phyloP scores from a whole-genome alignment of 345 rosid genomes.

The Boechera divaricarpa region DNA sequence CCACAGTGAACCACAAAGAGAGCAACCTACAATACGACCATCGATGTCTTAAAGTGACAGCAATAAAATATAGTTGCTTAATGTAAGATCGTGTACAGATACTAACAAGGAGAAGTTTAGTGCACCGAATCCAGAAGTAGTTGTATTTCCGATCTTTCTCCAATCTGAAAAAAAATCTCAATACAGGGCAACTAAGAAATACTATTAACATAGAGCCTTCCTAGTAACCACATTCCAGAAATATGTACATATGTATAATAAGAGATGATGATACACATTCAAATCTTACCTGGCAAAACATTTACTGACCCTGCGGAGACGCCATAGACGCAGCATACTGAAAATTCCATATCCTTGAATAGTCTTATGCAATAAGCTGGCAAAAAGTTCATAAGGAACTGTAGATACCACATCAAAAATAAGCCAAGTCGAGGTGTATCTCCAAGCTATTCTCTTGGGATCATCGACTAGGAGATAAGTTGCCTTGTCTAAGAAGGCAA shows the following conservation, averaged over 20 bases:
- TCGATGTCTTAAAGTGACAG: slow-evolving; percentile 8
- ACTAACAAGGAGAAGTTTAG: slow-evolving; percentile 75
- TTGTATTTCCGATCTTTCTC: slow-evolving; percentile 75
- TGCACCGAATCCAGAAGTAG: slow-evolving; percentile 69
- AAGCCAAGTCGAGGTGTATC: slow-evolving; percentile 55
- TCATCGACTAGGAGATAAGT: slow-evolving; percentile 71
- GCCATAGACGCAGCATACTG: slow-evolving; percentile 92
- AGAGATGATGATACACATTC: not conserved
- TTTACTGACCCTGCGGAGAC: slow-evolving; percentile 76
- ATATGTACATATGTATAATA: not conserved
- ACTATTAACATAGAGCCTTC: not conserved
- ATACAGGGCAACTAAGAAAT: not conserved
- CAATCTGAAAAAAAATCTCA: slow-evolving; percentile 51
- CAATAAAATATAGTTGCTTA: not conserved
- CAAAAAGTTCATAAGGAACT: slow-evolving; percentile 62
- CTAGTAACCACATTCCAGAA: not conserved
- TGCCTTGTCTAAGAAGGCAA: slow-evolving; percentile 80
- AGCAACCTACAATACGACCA: slow-evolving; percentile 59
- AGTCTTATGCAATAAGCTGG: slow-evolving; percentile 50
- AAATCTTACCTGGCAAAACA: slow-evolving; percentile 59
- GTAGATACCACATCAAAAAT: slow-evolving; percentile 69
- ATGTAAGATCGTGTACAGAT: not conserved
- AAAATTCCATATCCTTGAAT: slow-evolving; percentile 66
- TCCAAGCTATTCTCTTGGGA: slow-evolving; percentile 62
- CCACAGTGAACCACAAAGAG: slow-evolving; percentile 77